Conservation (phyloP, 2,329 filamentous ascomycete genomes). For the Arthrobotrys entomopaga region DNA sequence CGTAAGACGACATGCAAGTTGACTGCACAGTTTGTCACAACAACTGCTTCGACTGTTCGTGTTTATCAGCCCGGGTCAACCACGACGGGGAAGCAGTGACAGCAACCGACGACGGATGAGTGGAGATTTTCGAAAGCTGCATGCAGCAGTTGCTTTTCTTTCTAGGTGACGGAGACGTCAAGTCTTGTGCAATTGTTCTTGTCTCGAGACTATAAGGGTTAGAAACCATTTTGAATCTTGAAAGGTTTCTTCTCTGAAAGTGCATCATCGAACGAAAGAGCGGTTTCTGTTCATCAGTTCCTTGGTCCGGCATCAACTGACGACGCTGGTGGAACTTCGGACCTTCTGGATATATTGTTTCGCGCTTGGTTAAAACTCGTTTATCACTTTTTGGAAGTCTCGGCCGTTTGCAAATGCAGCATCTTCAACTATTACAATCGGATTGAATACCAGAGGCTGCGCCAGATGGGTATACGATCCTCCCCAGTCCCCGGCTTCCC, state of each 20-base stretch:
- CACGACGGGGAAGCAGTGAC: conserved; percentile 23
- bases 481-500: no score
- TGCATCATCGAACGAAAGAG: background rate
- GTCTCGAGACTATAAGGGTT: no score
- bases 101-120: conserved; percentile 28
- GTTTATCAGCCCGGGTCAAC: conserved; percentile 35
- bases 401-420: conserved; percentile 24
- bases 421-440: background rate
- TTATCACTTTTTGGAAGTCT: background rate
- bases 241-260: background rate
- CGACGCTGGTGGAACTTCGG: conserved; percentile 16
- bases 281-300: background rate
- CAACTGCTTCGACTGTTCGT: conserved; percentile 9
- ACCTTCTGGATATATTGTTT: conserved; percentile 9
- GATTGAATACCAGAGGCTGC: no score
- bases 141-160: conserved; percentile 18
- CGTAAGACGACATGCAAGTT: conserved; percentile 42
- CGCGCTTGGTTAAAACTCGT: conserved; percentile 35
- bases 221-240: conserved; percentile 1
- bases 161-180: conserved; percentile 11
- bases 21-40: conserved; percentile 35
- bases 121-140: conserved; percentile 17
- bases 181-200: background rate
- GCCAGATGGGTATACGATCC: no score
- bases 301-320: background rate